These are phyloP conservation scores for Rubia peregrina DNA, from an alignment of 305 asterid species.

Conservation along the genomic window DNA sequence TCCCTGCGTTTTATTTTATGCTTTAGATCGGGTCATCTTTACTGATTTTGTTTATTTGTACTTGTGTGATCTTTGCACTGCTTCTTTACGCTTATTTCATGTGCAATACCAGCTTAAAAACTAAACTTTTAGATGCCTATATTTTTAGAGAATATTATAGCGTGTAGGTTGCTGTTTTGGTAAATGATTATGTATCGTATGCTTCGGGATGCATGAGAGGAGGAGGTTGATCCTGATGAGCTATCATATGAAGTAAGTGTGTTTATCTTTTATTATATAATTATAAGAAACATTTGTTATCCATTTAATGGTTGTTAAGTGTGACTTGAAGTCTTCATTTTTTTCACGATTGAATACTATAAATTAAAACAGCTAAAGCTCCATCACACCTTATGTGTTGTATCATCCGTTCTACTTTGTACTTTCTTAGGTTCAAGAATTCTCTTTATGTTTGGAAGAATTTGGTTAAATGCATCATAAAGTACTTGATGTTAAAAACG, in stretches of 20 bases:
- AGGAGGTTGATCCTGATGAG: constrained; percentile 87
- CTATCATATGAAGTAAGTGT: constrained; percentile 35
- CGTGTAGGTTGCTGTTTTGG: not conserved
- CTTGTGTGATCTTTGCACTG: not conserved
- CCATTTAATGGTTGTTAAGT: not conserved
- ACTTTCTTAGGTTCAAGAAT: not conserved
- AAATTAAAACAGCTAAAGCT: too few relatives aligned
- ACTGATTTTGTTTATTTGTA: too few relatives aligned
- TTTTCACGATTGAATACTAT: constrained; percentile 1
- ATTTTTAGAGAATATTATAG: not conserved
- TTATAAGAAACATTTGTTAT: not conserved
- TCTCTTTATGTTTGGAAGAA: not conserved
- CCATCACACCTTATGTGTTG: too few relatives aligned
- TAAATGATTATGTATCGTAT: constrained; percentile 9
- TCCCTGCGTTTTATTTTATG: not conserved
- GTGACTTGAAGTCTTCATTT: not conserved
- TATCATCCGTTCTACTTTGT: too few relatives aligned
- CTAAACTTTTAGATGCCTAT: not conserved
- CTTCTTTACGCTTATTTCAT: not conserved
- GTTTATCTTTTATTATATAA: not conserved
- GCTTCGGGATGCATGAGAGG: constrained; percentile 82
- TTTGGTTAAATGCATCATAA: not conserved
- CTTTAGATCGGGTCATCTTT: not conserved
- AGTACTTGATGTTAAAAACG: too few relatives aligned
- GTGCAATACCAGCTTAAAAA: not conserved